These are phyloP conservation scores for Meyerozyma carpophila DNA, from an alignment of 1,139 yeast species.

Conservation along the genomic window DNA sequence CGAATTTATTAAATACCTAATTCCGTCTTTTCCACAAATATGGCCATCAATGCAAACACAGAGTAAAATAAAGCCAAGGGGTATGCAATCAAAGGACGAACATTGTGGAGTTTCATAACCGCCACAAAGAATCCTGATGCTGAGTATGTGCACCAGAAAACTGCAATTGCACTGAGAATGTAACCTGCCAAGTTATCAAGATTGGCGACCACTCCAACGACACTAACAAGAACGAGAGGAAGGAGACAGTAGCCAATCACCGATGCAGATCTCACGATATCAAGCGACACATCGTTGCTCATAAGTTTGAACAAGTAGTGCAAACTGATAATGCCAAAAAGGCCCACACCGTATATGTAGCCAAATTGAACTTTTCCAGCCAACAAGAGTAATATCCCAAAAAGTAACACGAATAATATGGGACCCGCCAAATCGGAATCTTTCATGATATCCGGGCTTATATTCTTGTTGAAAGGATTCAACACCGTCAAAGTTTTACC, in stretches of 20 bases:
- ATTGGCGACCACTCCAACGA: constrained; percentile 62
- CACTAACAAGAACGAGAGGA: constrained; percentile 80
- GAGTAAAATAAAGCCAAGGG: constrained; percentile 90
- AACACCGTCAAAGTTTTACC: constrained; percentile 83
- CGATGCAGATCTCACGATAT: constrained; percentile 74
- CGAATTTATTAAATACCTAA: constrained; percentile 1
- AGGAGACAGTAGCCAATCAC: constrained; percentile 91
- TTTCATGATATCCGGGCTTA: constrained; percentile 71
- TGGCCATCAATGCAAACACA: constrained; percentile 94
- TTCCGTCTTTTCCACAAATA: constrained; percentile 59
- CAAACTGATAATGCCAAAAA: constrained; percentile 81
- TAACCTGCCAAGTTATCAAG: constrained; percentile 78
- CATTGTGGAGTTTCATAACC: constrained; percentile 76
- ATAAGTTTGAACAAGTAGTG: constrained; percentile 82
- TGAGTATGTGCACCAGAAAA: constrained; percentile 92
- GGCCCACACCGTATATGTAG: constrained; percentile 92
- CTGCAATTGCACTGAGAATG: constrained; percentile 59
- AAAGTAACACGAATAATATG: constrained; percentile 75
- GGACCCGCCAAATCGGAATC: constrained; percentile 98
- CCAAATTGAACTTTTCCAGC: constrained; percentile 96
- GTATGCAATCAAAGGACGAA: constrained; percentile 86
- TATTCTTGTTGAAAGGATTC: constrained; percentile 60
- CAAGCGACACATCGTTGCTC: constrained; percentile 60
- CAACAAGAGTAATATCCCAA: constrained; percentile 77
- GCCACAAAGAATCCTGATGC: constrained; percentile 92